A percentile compares a stretch with the other conserved stretches of the same genome.
phyloP scores from a whole-genome alignment of 1,139 yeast genomes.

The Kazachstania sp. region DNA sequence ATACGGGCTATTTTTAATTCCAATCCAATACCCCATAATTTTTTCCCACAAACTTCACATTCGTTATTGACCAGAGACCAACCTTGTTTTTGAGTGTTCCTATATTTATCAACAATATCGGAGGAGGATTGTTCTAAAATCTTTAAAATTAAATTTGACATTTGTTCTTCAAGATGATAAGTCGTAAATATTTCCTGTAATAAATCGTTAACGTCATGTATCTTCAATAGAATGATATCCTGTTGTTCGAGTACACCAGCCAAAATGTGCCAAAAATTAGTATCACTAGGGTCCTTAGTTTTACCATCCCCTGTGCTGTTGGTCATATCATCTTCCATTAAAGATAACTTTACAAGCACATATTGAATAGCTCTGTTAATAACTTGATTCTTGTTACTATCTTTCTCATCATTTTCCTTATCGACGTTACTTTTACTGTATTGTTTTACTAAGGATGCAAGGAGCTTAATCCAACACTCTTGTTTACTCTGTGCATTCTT shows the following conservation, averaged over 20 bases:
- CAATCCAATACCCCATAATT: slow-evolving; percentile 54
- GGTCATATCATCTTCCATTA: slow-evolving; percentile 8
- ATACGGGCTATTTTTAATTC: slow-evolving; percentile 35
- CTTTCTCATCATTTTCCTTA: background rate
- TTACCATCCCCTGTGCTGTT: background rate
- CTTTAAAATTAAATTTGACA: slow-evolving; percentile 15
- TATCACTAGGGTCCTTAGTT: background rate
- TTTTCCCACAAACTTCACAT: slow-evolving; percentile 68
- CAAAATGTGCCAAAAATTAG: slow-evolving; percentile 17
- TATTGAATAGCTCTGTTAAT: slow-evolving; percentile 17
- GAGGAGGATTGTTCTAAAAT: slow-evolving; percentile 19
- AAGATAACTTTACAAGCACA: slow-evolving; percentile 19
- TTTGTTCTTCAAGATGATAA: slow-evolving; percentile 21
- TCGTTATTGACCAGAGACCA: slow-evolving; percentile 47
- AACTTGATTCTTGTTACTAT: slow-evolving; percentile 1
- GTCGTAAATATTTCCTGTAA: slow-evolving; percentile 18
- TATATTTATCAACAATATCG: slow-evolving; percentile 14
- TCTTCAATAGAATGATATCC: slow-evolving; percentile 20
- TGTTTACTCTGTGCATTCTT: slow-evolving; percentile 6
- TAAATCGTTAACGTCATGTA: slow-evolving; percentile 15
- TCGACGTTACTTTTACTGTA: background rate
- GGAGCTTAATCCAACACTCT: slow-evolving; percentile 20
- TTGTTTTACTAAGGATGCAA: slow-evolving; percentile 16
- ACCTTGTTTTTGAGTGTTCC: slow-evolving; percentile 36
- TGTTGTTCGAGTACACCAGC: slow-evolving; percentile 23